A percentile compares a stretch with the other conserved stretches of the same genome.
phyloP scores from a whole-genome alignment of 192 early-diverging fungal genomes.

The Coemansia sp. region DNA sequence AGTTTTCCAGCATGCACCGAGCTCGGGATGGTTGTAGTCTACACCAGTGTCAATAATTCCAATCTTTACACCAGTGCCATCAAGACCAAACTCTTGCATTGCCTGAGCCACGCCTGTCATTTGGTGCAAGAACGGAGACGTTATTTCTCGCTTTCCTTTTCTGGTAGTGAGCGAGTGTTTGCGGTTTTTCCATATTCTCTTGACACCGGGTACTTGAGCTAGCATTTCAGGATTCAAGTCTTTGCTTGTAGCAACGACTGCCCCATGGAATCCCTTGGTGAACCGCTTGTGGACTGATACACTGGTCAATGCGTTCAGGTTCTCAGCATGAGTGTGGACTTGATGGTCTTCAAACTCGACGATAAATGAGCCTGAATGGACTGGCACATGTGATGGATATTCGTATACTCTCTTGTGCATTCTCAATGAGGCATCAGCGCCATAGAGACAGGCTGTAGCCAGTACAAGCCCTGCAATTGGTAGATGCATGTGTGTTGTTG shows the following conservation, averaged over 20 bases:
- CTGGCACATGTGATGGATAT: slow-evolving; percentile 9
- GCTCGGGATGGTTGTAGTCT: slow-evolving; percentile 52
- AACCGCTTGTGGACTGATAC: slow-evolving; percentile 19
- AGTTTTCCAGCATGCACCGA: slow-evolving; percentile 56
- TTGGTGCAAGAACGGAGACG: slow-evolving; percentile 27
- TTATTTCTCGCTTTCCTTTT: neutral
- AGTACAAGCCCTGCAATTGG: neutral
- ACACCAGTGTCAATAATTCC: slow-evolving; percentile 53
- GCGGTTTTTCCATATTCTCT: slow-evolving; percentile 27
- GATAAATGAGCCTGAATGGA: slow-evolving; percentile 19
- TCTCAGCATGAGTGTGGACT: neutral
- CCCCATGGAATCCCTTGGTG: slow-evolving; percentile 16
- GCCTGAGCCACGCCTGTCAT: slow-evolving; percentile 59
- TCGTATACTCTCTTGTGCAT: neutral
- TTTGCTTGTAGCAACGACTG: slow-evolving; percentile 15
- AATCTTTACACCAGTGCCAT: slow-evolving; percentile 60
- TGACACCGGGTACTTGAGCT: neutral
- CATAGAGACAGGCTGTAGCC: neutral
- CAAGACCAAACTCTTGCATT: slow-evolving; percentile 55
- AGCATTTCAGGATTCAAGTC: neutral
- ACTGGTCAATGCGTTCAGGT: slow-evolving; percentile 1
- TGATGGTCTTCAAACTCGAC: slow-evolving; percentile 28
- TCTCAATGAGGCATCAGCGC: neutral
- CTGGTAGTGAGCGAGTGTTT: neutral
- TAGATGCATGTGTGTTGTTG: neutral